Conservation (phyloP, 805 yeast species). For the Schwanniomyces yamadae region DNA sequence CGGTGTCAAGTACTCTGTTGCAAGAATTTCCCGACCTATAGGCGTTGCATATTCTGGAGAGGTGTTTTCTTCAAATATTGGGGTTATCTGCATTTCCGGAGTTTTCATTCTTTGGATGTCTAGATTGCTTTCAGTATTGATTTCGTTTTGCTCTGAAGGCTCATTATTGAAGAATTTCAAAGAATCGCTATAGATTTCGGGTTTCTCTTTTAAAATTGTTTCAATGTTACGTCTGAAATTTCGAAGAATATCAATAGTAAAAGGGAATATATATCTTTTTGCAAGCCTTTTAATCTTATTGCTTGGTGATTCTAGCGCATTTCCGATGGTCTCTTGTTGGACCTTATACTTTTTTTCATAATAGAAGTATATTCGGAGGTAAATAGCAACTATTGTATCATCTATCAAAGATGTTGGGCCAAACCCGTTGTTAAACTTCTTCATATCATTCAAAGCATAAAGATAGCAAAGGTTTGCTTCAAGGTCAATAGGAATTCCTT, state of each 20-base stretch:
- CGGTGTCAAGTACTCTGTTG: too few species aligned
- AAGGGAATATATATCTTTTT: conserved; percentile 42
- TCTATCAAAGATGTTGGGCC: conserved; percentile 76
- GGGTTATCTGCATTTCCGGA: too few species aligned
- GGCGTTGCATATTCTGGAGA: too few species aligned
- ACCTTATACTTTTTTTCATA: conserved; percentile 7
- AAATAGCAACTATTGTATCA: conserved; percentile 65
- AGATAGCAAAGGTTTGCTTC: conserved; percentile 44
- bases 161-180: conserved; percentile 4
- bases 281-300: conserved; percentile 38
- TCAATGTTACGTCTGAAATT: conserved; percentile 31
- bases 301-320: conserved; percentile 26
- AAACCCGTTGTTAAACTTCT: conserved; percentile 75
- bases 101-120: too few species aligned
- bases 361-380: conserved; percentile 45
- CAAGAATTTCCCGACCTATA: too few species aligned
- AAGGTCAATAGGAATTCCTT: conserved; percentile 37
- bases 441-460: conserved; percentile 54
- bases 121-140: not conserved
- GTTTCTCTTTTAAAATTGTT: conserved; percentile 25
- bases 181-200: conserved; percentile 31
- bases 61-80: too few species aligned
- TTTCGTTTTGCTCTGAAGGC: not conserved
- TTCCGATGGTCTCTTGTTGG: not conserved
- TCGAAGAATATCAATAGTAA: conserved; percentile 34